These are phyloP conservation scores for Cyclanthera cordifolia DNA, from an alignment of 306 rosid genomes.

Conservation along the genomic window DNA sequence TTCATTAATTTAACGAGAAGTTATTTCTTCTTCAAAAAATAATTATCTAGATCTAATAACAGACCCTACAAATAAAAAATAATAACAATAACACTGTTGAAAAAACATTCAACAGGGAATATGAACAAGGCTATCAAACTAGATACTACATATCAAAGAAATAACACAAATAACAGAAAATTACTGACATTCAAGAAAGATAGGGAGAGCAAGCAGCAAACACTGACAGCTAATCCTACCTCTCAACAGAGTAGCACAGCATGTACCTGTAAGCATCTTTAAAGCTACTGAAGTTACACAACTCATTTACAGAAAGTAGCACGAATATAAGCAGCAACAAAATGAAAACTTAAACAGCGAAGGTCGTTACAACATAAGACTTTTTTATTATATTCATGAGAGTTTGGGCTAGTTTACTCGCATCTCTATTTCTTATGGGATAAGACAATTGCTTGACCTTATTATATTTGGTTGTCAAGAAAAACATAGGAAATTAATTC, in stretches of 20 bases:
- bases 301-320: constrained; percentile 22
- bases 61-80: neutral
- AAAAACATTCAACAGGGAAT: constrained; percentile 1
- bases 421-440: no score
- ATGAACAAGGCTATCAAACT: constrained; percentile 9
- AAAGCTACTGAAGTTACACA: constrained; percentile 45
- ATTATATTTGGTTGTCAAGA: no score
- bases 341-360: neutral
- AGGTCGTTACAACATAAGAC: constrained; percentile 16
- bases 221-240: constrained; percentile 71
- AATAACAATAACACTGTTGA: constrained; percentile 5
- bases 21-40: neutral
- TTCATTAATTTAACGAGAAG: no score
- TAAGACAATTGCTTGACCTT: no score
- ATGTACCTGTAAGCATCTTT: constrained; percentile 85
- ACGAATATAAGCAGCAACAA: constrained; percentile 16
- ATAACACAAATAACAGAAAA: constrained; percentile 37
- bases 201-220: constrained; percentile 71
- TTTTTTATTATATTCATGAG: no score
- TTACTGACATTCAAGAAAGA: constrained; percentile 64
- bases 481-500: no score
- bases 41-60: neutral
- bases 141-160: constrained; percentile 17
- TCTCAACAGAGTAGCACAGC: constrained; percentile 72
- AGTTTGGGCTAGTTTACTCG: no score